These are phyloP conservation scores for Davidsoniella eucalypti DNA, from an alignment of 2,329 filamentous ascomycete species.

Conservation along the genomic window DNA sequence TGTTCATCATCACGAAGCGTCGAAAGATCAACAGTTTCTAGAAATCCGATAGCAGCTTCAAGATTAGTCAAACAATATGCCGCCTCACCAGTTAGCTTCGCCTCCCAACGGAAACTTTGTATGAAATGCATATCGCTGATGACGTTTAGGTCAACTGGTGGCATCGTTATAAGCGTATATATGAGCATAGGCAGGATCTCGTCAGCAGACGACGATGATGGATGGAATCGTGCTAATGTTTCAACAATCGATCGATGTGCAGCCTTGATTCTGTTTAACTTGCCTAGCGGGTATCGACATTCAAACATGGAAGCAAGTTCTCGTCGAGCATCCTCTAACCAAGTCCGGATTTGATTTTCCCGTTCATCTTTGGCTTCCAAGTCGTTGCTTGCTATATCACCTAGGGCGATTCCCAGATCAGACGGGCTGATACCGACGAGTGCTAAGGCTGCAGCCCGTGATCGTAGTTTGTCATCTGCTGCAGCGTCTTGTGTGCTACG, in stretches of 20 bases:
- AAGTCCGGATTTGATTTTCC: constrained; percentile 52
- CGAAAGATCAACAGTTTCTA: constrained; percentile 87
- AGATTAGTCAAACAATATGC: constrained; percentile 94
- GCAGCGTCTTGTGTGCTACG: constrained; percentile 85
- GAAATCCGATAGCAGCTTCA: constrained; percentile 83
- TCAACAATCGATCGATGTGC: constrained; percentile 93
- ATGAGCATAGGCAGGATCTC: constrained; percentile 96
- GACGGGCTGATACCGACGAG: constrained; percentile 81
- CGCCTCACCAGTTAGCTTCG: constrained; percentile 79
- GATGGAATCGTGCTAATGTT: constrained; percentile 50
- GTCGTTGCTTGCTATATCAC: constrained; percentile 32
- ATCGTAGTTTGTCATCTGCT: constrained; percentile 83
- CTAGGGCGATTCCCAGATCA: constrained; percentile 67
- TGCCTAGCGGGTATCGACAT: constrained; percentile 75
- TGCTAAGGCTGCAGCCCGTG: constrained; percentile 76
- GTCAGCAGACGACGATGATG: constrained; percentile 70
- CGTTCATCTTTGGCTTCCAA: constrained; percentile 36
- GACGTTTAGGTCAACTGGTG: constrained; percentile 69
- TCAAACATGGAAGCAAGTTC: constrained; percentile 71
- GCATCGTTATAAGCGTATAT: constrained; percentile 82
- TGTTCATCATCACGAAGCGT: constrained; percentile 69
- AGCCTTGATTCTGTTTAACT: constrained; percentile 72
- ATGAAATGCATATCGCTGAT: constrained; percentile 95
- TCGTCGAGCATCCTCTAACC: constrained; percentile 48
- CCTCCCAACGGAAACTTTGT: constrained; percentile 72